Evolutionary conservation across 2,329 filamentous ascomycete species (phyloP).

Genomic region (Aureobasidium mangrovei): DNA sequence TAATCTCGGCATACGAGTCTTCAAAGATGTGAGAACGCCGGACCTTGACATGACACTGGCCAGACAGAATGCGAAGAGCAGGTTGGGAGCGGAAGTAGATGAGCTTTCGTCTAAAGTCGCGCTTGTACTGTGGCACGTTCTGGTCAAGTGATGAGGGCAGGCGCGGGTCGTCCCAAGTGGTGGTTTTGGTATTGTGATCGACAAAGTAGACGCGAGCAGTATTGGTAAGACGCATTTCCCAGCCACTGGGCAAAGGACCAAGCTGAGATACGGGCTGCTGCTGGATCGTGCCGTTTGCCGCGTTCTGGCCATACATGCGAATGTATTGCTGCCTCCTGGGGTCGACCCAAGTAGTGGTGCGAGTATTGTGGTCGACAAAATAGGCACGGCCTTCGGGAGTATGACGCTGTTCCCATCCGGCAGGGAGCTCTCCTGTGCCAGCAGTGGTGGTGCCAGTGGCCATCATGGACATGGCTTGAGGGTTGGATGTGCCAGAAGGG

Average conservation of each 20-base stretch:
- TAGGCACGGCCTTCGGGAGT: conserved; percentile 92
- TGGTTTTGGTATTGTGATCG: conserved; percentile 99
- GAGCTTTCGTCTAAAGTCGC: conserved; percentile 93
- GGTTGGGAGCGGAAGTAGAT: conserved; percentile 99
- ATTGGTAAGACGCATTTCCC: conserved; percentile 99
- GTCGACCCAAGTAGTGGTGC: conserved; percentile 97
- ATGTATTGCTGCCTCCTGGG: conserved; percentile 97
- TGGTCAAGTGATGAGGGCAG: conserved; percentile 93
- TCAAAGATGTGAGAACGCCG: conserved; percentile 95
- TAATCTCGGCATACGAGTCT: conserved; percentile 97
- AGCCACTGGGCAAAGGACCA: conserved; percentile 88
- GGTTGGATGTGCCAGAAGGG: conserved; percentile 27
- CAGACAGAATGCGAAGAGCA: conserved; percentile 86
- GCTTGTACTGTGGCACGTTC: conserved; percentile 98
- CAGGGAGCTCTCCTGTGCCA: conserved; percentile 86
- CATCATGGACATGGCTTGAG: conserved; percentile 72
- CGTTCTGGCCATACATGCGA: conserved; percentile 91
- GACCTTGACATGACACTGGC: conserved; percentile 97
- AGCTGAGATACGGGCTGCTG: conserved; percentile 96
- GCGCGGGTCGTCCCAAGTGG: conserved; percentile 95
- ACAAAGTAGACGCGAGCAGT: conserved; percentile 98
- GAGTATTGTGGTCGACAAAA: conserved; percentile 97
- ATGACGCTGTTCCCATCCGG: conserved; percentile 92
- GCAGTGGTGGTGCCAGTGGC: conserved; percentile 90
- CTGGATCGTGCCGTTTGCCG: conserved; percentile 68